Evolutionary conservation across 108 stramenopile species (phyloP).

Genomic region (Aurantiochytrium sp.): DNA sequence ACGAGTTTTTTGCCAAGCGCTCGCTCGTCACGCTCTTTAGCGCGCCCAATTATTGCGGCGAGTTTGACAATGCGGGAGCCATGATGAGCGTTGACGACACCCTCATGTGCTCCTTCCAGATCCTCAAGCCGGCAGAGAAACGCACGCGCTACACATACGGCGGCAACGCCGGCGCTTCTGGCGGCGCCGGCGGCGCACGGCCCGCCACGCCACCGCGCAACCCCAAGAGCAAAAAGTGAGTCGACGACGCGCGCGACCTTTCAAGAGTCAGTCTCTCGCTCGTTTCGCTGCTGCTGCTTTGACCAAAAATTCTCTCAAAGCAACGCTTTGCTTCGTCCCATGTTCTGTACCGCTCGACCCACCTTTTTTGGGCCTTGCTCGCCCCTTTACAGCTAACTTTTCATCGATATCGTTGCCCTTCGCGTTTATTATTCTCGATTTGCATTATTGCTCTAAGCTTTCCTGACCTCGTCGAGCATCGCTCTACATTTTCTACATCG

Average conservation of each 20-base stretch:
- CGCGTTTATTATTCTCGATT: too few relatives aligned
- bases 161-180: neutral
- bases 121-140: slow-evolving; percentile 99
- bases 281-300: too few relatives aligned
- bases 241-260: neutral
- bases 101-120: slow-evolving; percentile 99
- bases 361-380: too few relatives aligned
- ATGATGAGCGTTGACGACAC: slow-evolving; percentile 99
- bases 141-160: slow-evolving; percentile 55
- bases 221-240: slow-evolving; percentile 5
- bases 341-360: too few relatives aligned
- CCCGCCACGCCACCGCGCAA: slow-evolving; percentile 10
- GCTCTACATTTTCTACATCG: too few relatives aligned
- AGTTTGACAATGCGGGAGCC: slow-evolving; percentile 98
- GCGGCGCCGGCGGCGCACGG: neutral
- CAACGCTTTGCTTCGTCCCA: too few relatives aligned
- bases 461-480: too few relatives aligned
- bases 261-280: neutral
- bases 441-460: too few relatives aligned
- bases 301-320: too few relatives aligned
- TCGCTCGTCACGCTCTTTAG: slow-evolving; percentile 97
- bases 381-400: too few relatives aligned
- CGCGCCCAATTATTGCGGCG: slow-evolving; percentile 97
- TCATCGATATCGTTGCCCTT: too few relatives aligned
- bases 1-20: slow-evolving; percentile 98